Conservation (phyloP, 352 stramenopile genomes). For the Pythium diclinum region DNA sequence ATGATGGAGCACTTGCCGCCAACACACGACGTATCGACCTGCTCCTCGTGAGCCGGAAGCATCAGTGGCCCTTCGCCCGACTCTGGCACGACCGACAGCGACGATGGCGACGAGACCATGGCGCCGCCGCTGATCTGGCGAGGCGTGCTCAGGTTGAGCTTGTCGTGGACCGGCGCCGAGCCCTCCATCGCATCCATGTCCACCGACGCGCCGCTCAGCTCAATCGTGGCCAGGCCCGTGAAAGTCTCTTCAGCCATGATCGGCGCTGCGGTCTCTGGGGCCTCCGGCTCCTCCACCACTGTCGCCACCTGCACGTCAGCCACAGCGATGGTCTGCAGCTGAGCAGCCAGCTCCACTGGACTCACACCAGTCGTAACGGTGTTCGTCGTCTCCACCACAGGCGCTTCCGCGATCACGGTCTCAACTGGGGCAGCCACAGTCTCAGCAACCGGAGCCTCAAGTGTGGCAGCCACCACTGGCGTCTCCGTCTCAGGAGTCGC, state of each 20-base stretch:
- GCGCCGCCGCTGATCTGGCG: not conserved
- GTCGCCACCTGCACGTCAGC: not conserved
- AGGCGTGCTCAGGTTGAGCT: constrained; percentile 6
- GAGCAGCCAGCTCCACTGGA: constrained; percentile 8
- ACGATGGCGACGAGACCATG: not conserved
- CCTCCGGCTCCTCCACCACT: not conserved
- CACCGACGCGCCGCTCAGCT: constrained; percentile 13
- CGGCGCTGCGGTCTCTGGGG: not conserved
- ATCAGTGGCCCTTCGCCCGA: not conserved
- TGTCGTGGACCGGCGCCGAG: constrained; percentile 22
- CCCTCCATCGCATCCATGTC: constrained; percentile 13
- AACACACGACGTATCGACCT: constrained; percentile 42
- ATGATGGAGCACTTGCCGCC: constrained; percentile 50
- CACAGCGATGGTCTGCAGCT: constrained; percentile 1
- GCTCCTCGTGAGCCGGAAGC: constrained; percentile 25
- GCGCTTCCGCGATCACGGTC: not conserved
- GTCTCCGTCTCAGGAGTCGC: constrained; percentile 18
- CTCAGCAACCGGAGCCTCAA: constrained; percentile 2
- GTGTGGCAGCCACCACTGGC: not conserved
- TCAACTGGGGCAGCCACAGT: not conserved
- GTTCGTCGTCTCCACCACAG: not conserved
- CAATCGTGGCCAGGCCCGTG: constrained; percentile 17
- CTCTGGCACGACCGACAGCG: not conserved
- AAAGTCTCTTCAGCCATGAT: constrained; percentile 8
- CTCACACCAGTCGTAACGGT: not conserved